Evolutionary conservation across 78 protist genomes (phyloP).

Genomic region (Guillardia theta): DNA sequence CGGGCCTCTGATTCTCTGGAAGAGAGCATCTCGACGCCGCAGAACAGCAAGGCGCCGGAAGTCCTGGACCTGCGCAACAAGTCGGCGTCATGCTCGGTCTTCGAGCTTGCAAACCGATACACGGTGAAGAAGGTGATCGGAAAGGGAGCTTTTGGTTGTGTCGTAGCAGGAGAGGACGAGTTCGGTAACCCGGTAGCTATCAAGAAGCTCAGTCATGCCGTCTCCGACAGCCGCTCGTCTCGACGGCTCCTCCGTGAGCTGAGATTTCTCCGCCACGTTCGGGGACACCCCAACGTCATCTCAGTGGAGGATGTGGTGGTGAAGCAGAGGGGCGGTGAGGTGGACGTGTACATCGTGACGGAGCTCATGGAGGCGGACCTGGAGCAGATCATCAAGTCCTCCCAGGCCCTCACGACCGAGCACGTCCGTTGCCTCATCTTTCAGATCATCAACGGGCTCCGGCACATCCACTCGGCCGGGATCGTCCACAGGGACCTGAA

Average conservation of each 20-base stretch:
- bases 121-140: not conserved
- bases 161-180: not conserved
- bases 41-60: too few relatives aligned
- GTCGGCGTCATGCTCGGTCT: too few relatives aligned
- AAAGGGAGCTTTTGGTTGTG: slow-evolving; percentile 26
- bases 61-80: too few relatives aligned
- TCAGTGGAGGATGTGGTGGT: not conserved
- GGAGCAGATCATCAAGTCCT: slow-evolving; percentile 5
- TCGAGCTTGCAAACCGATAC: not conserved
- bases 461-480: slow-evolving; percentile 10
- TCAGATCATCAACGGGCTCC: slow-evolving; percentile 1
- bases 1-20: too few relatives aligned
- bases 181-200: slow-evolving; percentile 10
- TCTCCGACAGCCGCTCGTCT: not conserved
- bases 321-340: too few relatives aligned
- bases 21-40: too few relatives aligned
- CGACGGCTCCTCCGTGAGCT: slow-evolving; percentile 5
- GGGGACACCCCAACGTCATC: not conserved
- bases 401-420: not conserved
- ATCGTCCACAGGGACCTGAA: slow-evolving; percentile 99
- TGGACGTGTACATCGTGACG: slow-evolving; percentile 31
- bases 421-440: not conserved
- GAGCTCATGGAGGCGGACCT: slow-evolving; percentile 43
- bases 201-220: not conserved
- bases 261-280: not conserved